Percentiles rank a stretch among this genome's conserved stretches.
Evolutionary conservation across 371 early-diverging fungal species (phyloP).

Genomic region (Gilbertella persicaria): DNA sequence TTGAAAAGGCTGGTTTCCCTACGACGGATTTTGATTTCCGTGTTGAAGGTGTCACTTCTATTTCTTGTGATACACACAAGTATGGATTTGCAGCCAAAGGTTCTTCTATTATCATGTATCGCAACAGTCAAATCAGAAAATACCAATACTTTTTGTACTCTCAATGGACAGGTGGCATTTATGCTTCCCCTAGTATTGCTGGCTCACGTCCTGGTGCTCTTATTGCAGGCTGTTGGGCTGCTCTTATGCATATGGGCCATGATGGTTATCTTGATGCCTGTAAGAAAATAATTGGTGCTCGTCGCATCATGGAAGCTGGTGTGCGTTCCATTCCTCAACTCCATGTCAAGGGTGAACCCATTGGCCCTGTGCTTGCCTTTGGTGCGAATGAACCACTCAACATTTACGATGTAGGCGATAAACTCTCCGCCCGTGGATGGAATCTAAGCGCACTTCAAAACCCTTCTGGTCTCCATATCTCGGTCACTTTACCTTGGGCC

Average conservation of each 20-base stretch:
- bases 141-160: slow-evolving; percentile 89
- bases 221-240: slow-evolving; percentile 96
- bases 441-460: slow-evolving; percentile 86
- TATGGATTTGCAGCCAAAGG: slow-evolving; percentile 98
- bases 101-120: slow-evolving; percentile 94
- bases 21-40: slow-evolving; percentile 87
- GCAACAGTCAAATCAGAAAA: slow-evolving; percentile 73
- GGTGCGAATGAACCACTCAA: slow-evolving; percentile 67
- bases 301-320: slow-evolving; percentile 70
- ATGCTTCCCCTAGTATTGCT: slow-evolving; percentile 91
- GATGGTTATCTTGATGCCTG: slow-evolving; percentile 85
- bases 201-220: slow-evolving; percentile 95
- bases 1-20: slow-evolving; percentile 89
- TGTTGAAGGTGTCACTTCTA: slow-evolving; percentile 92
- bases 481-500: slow-evolving; percentile 83
- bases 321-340: slow-evolving; percentile 71
- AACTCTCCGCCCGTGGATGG: slow-evolving; percentile 78
- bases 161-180: slow-evolving; percentile 97
- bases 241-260: slow-evolving; percentile 86
- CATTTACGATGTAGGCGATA: slow-evolving; percentile 86
- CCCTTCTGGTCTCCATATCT: slow-evolving; percentile 90
- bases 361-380: slow-evolving; percentile 88
- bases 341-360: slow-evolving; percentile 84
- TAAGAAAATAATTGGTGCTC: slow-evolving; percentile 77
- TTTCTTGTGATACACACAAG: slow-evolving; percentile 97